Conservation (phyloP, 495 filamentous ascomycete species). For the Talaromyces proteolyticus region DNA sequence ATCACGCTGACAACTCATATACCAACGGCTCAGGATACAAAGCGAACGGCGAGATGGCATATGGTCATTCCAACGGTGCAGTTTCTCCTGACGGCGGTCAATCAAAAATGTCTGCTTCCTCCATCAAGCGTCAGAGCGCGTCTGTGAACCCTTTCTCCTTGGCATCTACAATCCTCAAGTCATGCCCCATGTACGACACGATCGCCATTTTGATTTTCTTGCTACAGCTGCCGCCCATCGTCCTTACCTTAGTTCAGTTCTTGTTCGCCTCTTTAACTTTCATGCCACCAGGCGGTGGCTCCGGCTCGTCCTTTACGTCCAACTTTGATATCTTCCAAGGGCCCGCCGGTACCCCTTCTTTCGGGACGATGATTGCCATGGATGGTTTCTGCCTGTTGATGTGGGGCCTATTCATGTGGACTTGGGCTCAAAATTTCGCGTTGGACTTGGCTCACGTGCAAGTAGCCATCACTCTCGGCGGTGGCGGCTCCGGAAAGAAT, state of each 20-base stretch:
- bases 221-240: conserved; percentile 88
- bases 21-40: conserved; percentile 29
- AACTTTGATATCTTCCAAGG: conserved; percentile 74
- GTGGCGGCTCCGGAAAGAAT: conserved; percentile 70
- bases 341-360: conserved; percentile 63
- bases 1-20: conserved; percentile 29
- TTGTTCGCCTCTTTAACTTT: conserved; percentile 93
- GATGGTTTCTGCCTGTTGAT: conserved; percentile 75
- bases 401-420: conserved; percentile 84
- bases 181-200: conserved; percentile 90
- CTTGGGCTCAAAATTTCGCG: conserved; percentile 78
- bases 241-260: conserved; percentile 85
- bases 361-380: conserved; percentile 75
- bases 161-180: conserved; percentile 78
- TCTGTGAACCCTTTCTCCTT: conserved; percentile 62
- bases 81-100: conserved; percentile 30
- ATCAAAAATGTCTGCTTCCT: conserved; percentile 25
- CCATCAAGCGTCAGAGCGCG: conserved; percentile 58
- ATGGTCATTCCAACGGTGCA: conserved; percentile 29
- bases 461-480: conserved; percentile 88
- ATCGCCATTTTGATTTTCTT: conserved; percentile 97
- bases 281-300: conserved; percentile 62
- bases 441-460: conserved; percentile 95
- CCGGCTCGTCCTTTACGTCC: conserved; percentile 46
- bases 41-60: conserved; percentile 33